Evolutionary conservation across 768 basidiomycete species (phyloP), one percentile per base, ranked within the genome.

Genomic region (Infundibulicybe gibba): DNA sequence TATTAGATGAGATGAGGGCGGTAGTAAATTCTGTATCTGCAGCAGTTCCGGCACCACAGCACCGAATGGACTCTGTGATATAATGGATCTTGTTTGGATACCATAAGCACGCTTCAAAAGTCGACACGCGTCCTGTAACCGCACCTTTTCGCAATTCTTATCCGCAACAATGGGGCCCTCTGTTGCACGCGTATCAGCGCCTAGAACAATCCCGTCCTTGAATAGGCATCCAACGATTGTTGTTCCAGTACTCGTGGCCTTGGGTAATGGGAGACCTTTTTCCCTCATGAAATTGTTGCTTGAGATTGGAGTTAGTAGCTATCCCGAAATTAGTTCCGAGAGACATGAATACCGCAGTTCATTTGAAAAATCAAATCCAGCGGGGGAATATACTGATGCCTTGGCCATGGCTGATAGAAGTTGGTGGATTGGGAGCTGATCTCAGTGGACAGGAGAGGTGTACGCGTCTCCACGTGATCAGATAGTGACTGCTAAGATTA

Each of bases 101-200:
- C 14, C 41, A 40, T 47, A 21, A 47, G 35, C 17, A 34, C 34
- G 44, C 31, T 19, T 16, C 15, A 21, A 43, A 39, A 34, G 34
- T 16, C 11, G 40, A 52, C 45, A 41, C 40, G 37, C 32, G 48
- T 13, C 40, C 17, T 35, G 14, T 30, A 6, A 54, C 25, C 70
- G 40, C 46, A 94, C 95, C 87, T 99, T 99, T 74, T 98, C 97
- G 68, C 97, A 99, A 70, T 99, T 99, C 81, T 99, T 98, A 74
- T 98, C 95, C 0, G 92, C 92, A 20, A 99, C 91, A 54, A 98
- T 97, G 17, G 81, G 79, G 1, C 95, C 97, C 50, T 85, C 90
- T 0, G 97, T 98, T 3, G 97, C 94, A 57, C 95, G 78, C 1
- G 97, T 99, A 66, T 98, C 97, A 12, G 97, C 97, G 40, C 95